These are phyloP conservation scores for Lipomyces lipofer DNA, from an alignment of 805 yeast genomes.

Conservation along the genomic window DNA sequence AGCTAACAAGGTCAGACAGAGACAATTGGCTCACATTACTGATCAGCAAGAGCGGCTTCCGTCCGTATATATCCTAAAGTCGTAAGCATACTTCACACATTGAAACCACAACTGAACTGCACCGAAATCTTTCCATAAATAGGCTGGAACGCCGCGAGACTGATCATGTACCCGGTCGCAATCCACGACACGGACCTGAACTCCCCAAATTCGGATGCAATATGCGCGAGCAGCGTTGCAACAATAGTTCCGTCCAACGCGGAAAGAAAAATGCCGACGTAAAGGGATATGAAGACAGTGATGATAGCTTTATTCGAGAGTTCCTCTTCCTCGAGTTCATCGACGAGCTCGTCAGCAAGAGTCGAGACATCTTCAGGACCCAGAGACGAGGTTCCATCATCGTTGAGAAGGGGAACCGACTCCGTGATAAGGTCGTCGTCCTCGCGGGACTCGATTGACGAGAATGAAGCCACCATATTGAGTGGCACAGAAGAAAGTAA, in stretches of 20 bases:
- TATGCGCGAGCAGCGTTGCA: conserved; percentile 53
- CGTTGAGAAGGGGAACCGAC: no score
- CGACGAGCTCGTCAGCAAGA: conserved; percentile 6
- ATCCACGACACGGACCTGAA: conserved; percentile 63
- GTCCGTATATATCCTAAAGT: conserved; percentile 54
- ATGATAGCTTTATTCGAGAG: conserved; percentile 17
- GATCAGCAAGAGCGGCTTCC: conserved; percentile 45
- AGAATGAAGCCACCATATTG: no score
- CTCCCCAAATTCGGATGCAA: conserved; percentile 59
- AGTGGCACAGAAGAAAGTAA: no score
- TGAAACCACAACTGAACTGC: no score
- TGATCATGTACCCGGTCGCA: conserved; percentile 68
- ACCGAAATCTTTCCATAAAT: conserved; percentile 61
- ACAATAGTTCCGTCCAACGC: conserved; percentile 56
- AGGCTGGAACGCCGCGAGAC: conserved; percentile 76
- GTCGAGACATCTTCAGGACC: no score
- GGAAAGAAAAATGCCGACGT: conserved; percentile 50
- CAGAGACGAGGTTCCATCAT: no score
- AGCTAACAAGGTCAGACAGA: no score
- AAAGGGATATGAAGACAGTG: conserved; percentile 26
- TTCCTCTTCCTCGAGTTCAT: conserved; percentile 19
- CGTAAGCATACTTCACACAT: no score
- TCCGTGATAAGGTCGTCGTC: no score
- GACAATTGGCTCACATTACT: no score
- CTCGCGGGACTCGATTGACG: no score